A percentile compares a stretch with the other conserved stretches of the same genome.
phyloP scores from a whole-genome alignment of 495 filamentous ascomycete species.

The Neurospora tetrasperma region DNA sequence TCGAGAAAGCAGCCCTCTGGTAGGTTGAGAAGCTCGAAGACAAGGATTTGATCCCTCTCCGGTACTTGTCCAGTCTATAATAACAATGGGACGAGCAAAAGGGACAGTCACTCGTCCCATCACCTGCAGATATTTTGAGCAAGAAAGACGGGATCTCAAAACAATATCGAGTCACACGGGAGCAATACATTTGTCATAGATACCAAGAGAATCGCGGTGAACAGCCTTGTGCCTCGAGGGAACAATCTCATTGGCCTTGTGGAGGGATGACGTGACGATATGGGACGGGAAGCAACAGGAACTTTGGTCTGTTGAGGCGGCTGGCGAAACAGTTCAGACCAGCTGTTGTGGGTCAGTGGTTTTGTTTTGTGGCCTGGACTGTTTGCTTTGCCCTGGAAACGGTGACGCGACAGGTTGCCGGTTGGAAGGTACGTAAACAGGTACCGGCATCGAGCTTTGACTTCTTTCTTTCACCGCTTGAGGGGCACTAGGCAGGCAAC shows the following conservation, averaged over 20 bases:
- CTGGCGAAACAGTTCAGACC: not conserved
- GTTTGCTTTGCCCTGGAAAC: not conserved
- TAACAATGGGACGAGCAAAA: not conserved
- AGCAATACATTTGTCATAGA: not conserved
- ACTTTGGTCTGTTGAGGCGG: not conserved
- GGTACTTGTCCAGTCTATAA: not conserved
- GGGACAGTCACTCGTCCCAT: not conserved
- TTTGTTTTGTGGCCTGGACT: not conserved
- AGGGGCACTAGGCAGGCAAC: not conserved
- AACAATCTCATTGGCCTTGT: not conserved
- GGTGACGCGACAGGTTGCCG: not conserved
- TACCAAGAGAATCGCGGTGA: not conserved
- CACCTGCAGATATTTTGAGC: not conserved
- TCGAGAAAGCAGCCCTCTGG: not conserved
- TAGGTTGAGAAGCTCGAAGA: not conserved
- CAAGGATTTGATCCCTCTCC: not conserved
- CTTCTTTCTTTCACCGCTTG: not conserved
- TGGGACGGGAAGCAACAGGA: not conserved
- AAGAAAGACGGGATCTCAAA: not conserved
- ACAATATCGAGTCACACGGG: not conserved
- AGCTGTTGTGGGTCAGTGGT: not conserved
- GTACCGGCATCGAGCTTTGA: not conserved
- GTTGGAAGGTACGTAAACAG: not conserved
- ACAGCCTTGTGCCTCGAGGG: not conserved
- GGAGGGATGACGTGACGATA: not conserved